Evolutionary conservation across 2,329 filamentous ascomycete species (phyloP), one percentile per base, ranked within the genome.

Genomic region (Xylariaceae sp.): DNA sequence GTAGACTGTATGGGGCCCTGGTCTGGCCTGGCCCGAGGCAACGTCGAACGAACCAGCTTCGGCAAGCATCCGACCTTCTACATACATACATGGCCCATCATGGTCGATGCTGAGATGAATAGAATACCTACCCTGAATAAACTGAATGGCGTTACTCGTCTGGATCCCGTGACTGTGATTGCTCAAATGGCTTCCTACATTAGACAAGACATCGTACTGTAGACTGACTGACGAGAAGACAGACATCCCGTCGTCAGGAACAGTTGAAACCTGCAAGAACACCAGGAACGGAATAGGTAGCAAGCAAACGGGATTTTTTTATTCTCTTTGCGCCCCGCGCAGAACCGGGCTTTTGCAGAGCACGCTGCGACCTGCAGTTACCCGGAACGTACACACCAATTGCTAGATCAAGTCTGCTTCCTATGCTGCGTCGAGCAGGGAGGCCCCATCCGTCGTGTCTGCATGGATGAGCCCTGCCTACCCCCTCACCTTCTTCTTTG

Each of bases 331-430:
- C 17, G 52, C 64, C 63, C 60, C 57, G 47, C 47, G 51, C 44
- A 55, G 45, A 61, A 30, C 11, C 65, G 62, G 68, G 42, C 65
- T 61, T 51, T 58, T 66, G 65, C 68, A 70, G 65, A 62, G 63
- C 65, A 68, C 67, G 65, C 68, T 69, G 65, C 68, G 67, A 69
- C 62, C 66, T 71, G 69, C 66, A 67, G 58, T 53, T 59, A 69
- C 55, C 68, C 69, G 65, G 61, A 56, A 58, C 60, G 57, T 56
- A 64, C 66, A 59, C 11, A 59, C 68, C 66, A 59, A 55, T 53
- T 65, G 62, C 57, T 66, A 63, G 66, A 62, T 65, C 59, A 64
- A 61, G 54, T 62, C 60, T 62, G 58, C 59, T 62, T 59, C 60
- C 58, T 56, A 58, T 60, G 61, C 60, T 62, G 60, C 60, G 60